phyloP scores from a whole-genome alignment of 2,329 filamentous ascomycete species.

The Aureobasidium sp. region DNA sequence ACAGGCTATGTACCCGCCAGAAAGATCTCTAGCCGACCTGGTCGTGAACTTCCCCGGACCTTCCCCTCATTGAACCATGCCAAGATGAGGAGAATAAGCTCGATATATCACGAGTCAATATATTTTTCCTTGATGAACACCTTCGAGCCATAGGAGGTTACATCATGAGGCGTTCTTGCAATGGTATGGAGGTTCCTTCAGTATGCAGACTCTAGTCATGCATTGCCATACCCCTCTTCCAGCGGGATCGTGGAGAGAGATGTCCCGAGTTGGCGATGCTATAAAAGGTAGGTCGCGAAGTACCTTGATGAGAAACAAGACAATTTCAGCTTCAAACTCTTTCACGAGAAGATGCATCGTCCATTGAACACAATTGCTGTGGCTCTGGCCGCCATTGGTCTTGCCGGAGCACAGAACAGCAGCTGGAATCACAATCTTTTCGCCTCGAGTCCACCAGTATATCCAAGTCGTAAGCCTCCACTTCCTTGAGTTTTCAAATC shows the following conservation, averaged over 20 bases:
- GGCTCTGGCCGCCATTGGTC: not conserved
- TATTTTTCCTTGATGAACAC: not conserved
- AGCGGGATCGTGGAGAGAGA: not conserved
- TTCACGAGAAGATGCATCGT: not conserved
- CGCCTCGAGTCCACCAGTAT: conserved; percentile 19
- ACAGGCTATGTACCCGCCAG: not conserved
- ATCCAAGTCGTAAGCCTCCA: conserved; percentile 17
- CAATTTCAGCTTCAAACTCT: not conserved
- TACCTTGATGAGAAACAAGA: not conserved
- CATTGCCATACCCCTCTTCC: not conserved
- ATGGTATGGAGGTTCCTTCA: not conserved
- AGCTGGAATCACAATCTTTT: conserved; percentile 20
- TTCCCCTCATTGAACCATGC: not conserved
- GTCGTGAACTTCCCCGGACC: not conserved
- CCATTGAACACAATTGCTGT: not conserved
- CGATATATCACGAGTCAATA: not conserved
- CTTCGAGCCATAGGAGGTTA: not conserved
- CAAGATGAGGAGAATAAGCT: not conserved
- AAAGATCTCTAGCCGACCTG: not conserved
- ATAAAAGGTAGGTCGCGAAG: not conserved
- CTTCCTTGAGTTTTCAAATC: not conserved
- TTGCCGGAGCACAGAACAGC: conserved; percentile 6
- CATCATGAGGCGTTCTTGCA: not conserved
- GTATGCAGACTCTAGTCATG: not conserved
- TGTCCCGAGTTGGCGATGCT: not conserved